A percentile compares a stretch with the other conserved stretches of the same genome.
phyloP scores from a whole-genome alignment of 2,329 filamentous ascomycete genomes.

The Lizonia empirigonia region DNA sequence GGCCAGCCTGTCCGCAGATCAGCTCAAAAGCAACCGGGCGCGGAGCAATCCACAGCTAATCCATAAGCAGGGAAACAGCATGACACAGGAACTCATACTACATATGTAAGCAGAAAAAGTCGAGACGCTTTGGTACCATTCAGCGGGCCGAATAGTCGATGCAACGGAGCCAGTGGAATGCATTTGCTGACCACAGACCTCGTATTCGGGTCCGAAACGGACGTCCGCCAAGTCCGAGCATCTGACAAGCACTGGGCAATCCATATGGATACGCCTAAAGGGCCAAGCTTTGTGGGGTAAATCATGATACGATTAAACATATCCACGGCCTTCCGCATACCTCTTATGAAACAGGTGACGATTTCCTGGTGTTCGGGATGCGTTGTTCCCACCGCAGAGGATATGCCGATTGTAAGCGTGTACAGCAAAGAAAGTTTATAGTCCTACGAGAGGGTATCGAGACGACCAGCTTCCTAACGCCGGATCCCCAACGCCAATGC shows the following conservation, averaged over 20 bases:
- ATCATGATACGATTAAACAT: background rate
- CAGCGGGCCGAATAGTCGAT: background rate
- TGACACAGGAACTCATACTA: background rate
- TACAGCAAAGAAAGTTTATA: background rate
- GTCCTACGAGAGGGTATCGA: constrained; percentile 10
- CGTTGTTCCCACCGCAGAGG: background rate
- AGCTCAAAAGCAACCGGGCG: background rate
- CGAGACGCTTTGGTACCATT: background rate
- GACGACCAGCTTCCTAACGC: constrained; percentile 2
- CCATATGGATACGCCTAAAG: background rate
- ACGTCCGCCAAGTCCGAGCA: constrained; percentile 4
- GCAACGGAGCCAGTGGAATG: constrained; percentile 1
- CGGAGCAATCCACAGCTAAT: background rate
- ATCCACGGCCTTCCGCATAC: background rate
- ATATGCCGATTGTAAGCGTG: background rate
- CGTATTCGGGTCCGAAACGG: background rate
- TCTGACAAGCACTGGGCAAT: background rate
- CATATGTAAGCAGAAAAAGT: background rate
- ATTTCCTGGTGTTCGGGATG: background rate
- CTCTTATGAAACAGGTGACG: background rate
- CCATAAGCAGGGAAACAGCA: too few relatives aligned
- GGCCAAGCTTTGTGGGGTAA: constrained; percentile 12
- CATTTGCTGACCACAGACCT: background rate
- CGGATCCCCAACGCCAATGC: constrained; percentile 1
- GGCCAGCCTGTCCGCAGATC: background rate